phyloP scores from a whole-genome alignment of 2,329 filamentous ascomycete species.

The Myrmaecium sp. region DNA sequence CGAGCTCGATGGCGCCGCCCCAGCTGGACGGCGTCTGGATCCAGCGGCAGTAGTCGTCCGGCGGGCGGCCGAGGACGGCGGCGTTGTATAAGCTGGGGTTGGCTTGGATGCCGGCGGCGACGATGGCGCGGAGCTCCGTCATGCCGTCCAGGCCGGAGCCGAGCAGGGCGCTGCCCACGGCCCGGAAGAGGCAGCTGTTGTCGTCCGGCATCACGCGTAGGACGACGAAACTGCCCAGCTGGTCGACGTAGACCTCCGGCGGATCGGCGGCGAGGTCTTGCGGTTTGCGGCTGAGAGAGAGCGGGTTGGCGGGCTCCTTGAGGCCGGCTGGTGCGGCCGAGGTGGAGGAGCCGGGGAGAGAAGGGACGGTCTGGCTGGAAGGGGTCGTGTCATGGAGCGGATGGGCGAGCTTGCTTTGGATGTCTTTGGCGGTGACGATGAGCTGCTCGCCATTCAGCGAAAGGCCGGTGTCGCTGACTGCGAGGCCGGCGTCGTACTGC shows the following conservation, averaged over 20 bases:
- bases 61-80: slow-evolving; percentile 54
- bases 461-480: slow-evolving; percentile 38
- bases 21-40: slow-evolving; percentile 69
- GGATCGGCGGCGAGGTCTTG: slow-evolving; percentile 36
- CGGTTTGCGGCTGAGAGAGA: slow-evolving; percentile 26
- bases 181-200: slow-evolving; percentile 86
- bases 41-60: slow-evolving; percentile 62
- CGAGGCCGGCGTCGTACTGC: slow-evolving; percentile 30
- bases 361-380: slow-evolving; percentile 6
- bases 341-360: slow-evolving; percentile 8
- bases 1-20: slow-evolving; percentile 84
- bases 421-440: slow-evolving; percentile 37
- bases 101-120: slow-evolving; percentile 61
- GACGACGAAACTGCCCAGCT: slow-evolving; percentile 42
- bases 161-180: slow-evolving; percentile 66
- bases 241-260: slow-evolving; percentile 41
- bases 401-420: slow-evolving; percentile 7
- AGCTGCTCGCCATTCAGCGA: slow-evolving; percentile 53
- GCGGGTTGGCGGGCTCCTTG: slow-evolving; percentile 13
- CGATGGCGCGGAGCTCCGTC: slow-evolving; percentile 57
- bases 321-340: not conserved
- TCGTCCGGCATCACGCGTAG: slow-evolving; percentile 93
- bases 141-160: slow-evolving; percentile 44
- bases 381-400: slow-evolving; percentile 11
- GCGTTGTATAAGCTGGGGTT: slow-evolving; percentile 58